Conservation (phyloP, 352 stramenopile genomes). For the Globisporangium cystogenes region DNA sequence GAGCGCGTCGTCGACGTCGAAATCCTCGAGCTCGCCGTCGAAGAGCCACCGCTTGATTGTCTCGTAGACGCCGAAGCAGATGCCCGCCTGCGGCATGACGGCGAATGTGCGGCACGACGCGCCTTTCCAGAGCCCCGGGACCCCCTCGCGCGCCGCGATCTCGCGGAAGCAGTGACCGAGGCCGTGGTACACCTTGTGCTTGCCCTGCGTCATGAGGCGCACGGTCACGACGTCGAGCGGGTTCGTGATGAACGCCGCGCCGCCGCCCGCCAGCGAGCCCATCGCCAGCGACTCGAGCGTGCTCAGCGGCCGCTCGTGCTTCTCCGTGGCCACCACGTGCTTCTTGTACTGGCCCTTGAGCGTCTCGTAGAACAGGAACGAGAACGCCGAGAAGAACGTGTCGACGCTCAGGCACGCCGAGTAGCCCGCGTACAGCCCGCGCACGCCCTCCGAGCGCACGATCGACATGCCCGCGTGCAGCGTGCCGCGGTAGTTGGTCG, state of each 20-base stretch:
- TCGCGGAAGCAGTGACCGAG: constrained; percentile 53
- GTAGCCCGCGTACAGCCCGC: constrained; percentile 69
- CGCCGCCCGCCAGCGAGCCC: constrained; percentile 51
- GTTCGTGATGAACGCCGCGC: constrained; percentile 72
- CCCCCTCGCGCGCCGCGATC: constrained; percentile 50
- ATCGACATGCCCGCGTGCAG: constrained; percentile 59
- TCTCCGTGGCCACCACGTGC: constrained; percentile 20
- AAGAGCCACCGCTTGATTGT: constrained; percentile 73
- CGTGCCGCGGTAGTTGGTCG: constrained; percentile 65
- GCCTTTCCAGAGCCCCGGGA: constrained; percentile 64
- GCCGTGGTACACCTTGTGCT: constrained; percentile 53
- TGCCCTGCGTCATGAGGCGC: constrained; percentile 80
- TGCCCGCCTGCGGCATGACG: constrained; percentile 73
- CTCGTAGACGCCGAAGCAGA: constrained; percentile 87
- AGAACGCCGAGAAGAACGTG: constrained; percentile 76
- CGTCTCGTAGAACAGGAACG: constrained; percentile 82
- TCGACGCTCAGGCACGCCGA: constrained; percentile 75
- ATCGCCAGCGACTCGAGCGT: constrained; percentile 50
- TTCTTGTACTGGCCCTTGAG: constrained; percentile 46
- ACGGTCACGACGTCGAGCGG: constrained; percentile 77
- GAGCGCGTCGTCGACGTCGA: constrained; percentile 45
- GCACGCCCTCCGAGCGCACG: constrained; percentile 49
- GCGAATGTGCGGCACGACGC: constrained; percentile 57
- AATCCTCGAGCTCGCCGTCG: constrained; percentile 58
- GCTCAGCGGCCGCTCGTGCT: constrained; percentile 32